A percentile compares a stretch with the other conserved stretches of the same genome.
These are phyloP conservation scores for Cystobasidium onofrii DNA, from an alignment of 768 basidiomycete genomes.

Conservation along the genomic window DNA sequence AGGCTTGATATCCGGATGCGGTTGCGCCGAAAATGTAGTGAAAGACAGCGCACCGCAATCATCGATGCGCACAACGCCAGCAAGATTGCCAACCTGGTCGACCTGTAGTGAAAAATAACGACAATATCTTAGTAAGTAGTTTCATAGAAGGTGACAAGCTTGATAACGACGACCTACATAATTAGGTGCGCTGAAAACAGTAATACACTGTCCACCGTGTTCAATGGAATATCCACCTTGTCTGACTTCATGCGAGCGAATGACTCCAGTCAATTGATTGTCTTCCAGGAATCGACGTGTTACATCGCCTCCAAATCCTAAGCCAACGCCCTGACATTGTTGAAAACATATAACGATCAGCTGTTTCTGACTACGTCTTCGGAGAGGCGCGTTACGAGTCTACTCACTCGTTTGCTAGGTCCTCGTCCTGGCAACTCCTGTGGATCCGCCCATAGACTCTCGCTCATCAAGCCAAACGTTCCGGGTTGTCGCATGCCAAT, in stretches of 20 bases:
- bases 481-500: conserved; percentile 77
- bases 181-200: conserved; percentile 70
- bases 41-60: conserved; percentile 37
- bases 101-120: conserved; percentile 33
- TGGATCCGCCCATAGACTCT: conserved; percentile 95
- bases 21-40: conserved; percentile 39
- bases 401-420: conserved; percentile 81
- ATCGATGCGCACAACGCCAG: conserved; percentile 60
- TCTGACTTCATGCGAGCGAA: conserved; percentile 94
- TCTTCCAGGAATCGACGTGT: conserved; percentile 37
- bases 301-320: conserved; percentile 72
- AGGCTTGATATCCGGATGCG: conserved; percentile 32
- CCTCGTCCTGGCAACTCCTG: conserved; percentile 80
- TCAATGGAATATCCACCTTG: conserved; percentile 80
- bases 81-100: conserved; percentile 84
- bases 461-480: conserved; percentile 76
- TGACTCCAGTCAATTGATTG: conserved; percentile 55
- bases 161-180: conserved; percentile 43
- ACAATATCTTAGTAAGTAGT: neutral
- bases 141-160: neutral
- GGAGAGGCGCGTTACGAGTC: neutral
- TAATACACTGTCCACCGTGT: conserved; percentile 88
- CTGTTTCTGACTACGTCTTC: neutral
- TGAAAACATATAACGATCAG: conserved; percentile 29
- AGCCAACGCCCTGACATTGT: conserved; percentile 72